Evolutionary conservation across 2,329 filamentous ascomycete genomes (phyloP).

Genomic region (Escovopsis sp.): DNA sequence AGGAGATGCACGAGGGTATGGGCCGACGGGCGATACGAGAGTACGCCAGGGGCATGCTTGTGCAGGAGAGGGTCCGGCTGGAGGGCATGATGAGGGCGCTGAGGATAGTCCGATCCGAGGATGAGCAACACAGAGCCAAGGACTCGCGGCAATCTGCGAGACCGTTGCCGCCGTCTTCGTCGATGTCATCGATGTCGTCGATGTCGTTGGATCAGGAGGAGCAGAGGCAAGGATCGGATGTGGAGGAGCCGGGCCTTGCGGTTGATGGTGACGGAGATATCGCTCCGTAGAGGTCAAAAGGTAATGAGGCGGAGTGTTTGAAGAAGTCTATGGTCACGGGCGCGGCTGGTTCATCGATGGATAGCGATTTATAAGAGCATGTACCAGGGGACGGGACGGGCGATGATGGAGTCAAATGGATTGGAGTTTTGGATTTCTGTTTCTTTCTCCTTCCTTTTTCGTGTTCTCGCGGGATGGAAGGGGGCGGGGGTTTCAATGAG

Average conservation of each 20-base stretch:
- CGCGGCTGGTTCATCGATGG: no score
- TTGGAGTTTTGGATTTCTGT: neutral
- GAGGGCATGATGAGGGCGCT: conserved; percentile 70
- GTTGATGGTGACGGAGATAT: no score
- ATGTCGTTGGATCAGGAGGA: no score
- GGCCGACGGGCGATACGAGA: conserved; percentile 60
- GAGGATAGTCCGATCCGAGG: conserved; percentile 35
- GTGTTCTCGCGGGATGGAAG: no score
- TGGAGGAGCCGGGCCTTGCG: no score
- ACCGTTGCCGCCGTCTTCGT: conserved; percentile 1
- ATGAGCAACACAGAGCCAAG: conserved; percentile 1
- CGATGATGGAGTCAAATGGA: conserved; percentile 3
- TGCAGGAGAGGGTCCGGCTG: conserved; percentile 63
- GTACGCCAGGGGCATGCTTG: conserved; percentile 62
- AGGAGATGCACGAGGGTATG: conserved; percentile 69
- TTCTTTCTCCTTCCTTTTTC: conserved; percentile 3
- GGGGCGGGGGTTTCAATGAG: no score
- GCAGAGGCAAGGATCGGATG: no score
- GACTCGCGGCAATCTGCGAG: neutral
- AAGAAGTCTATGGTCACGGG: no score
- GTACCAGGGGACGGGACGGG: conserved; percentile 1
- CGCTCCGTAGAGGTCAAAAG: no score
- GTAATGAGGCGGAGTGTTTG: no score
- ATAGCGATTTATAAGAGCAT: no score
- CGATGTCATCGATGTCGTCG: conserved; percentile 1